Evolutionary conservation across 768 basidiomycete species (phyloP), one percentile per base, ranked within the genome.

Genomic region (Boletus sp.): DNA sequence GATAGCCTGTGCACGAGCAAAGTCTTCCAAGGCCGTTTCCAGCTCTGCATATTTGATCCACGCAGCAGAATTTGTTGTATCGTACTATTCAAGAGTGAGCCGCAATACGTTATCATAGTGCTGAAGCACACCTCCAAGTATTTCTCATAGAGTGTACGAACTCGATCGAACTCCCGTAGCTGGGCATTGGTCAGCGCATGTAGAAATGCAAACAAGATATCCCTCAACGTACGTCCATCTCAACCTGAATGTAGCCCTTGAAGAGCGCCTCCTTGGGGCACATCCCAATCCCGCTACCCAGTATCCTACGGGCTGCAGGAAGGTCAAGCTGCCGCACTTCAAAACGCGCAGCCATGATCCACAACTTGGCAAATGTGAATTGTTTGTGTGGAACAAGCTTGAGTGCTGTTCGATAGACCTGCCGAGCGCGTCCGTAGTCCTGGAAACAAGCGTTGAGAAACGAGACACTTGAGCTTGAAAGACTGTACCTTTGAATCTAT

Each of bases 21-120:
- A 86, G 71, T 98, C 95, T 70, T 90, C 89, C 1, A 97, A 80
- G 49, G 88, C 87, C 0, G 84, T 82, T 72, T 98, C 95, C 35
- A 97, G 83, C 66, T 96, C 92, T 28, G 96, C 92, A 71, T 86
- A 98, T 71, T 91, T 90, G 74, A 98, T 96, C 96, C 96, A 98
- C 0, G 94, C 92, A 1, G 92, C 78, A 1, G 92, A 90, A 71
- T 96, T 94, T 29, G 92, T 86, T 0, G 94, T 81, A 71, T 98
- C 96, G 68, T 84, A 92, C 91, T 87, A 52, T 24, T 17, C 11
- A 48, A 37, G 12, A 48, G 11, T 55, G 33, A 58, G 57, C n/a
- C 15, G 4, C n/a, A 15, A 32, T 12, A 28, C 7, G 7, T 37
- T 40, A 32, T 41, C 20, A 10, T 30, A 49, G 11, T 41, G 24